These are phyloP conservation scores for Naganishia albida DNA, from an alignment of 1,284 basidiomycete genomes.

Conservation along the genomic window DNA sequence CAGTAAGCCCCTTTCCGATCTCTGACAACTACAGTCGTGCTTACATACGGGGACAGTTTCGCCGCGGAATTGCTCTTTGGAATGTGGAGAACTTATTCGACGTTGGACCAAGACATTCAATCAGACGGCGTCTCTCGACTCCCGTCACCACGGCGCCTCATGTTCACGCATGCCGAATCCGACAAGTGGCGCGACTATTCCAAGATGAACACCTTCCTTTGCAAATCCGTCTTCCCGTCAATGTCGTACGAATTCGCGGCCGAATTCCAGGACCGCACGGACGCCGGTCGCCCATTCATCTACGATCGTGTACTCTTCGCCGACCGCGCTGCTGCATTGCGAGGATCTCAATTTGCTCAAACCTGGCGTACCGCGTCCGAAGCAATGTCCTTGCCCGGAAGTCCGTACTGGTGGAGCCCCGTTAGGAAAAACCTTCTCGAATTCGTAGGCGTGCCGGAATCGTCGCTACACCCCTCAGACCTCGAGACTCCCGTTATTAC, in stretches of 20 bases:
- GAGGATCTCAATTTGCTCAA: conserved; percentile 65
- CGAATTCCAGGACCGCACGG: conserved; percentile 61
- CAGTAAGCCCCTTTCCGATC: conserved; percentile 38
- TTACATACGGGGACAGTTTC: conserved; percentile 64
- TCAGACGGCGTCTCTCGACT: conserved; percentile 64
- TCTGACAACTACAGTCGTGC: conserved; percentile 59
- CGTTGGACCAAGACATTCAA: conserved; percentile 70
- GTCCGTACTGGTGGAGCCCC: conserved; percentile 76
- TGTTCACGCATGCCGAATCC: conserved; percentile 71
- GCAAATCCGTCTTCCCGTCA: conserved; percentile 73
- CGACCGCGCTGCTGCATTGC: conserved; percentile 78
- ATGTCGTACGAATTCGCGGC: conserved; percentile 62
- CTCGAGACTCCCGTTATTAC: conserved; percentile 67
- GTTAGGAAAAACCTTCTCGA: conserved; percentile 70
- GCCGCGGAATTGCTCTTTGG: conserved; percentile 85
- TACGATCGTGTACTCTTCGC: conserved; percentile 78
- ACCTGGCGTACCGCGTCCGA: conserved; percentile 74
- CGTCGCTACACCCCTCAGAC: conserved; percentile 27
- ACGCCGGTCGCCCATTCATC: conserved; percentile 69
- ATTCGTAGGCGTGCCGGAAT: conserved; percentile 59
- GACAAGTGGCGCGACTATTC: conserved; percentile 85
- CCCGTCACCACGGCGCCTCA: conserved; percentile 68
- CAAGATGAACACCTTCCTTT: conserved; percentile 65
- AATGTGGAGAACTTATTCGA: conserved; percentile 81
- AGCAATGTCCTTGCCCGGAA: conserved; percentile 70